These are phyloP conservation scores for Exophiala sp. DNA, from an alignment of 2,329 filamentous ascomycete species.

Conservation along the genomic window DNA sequence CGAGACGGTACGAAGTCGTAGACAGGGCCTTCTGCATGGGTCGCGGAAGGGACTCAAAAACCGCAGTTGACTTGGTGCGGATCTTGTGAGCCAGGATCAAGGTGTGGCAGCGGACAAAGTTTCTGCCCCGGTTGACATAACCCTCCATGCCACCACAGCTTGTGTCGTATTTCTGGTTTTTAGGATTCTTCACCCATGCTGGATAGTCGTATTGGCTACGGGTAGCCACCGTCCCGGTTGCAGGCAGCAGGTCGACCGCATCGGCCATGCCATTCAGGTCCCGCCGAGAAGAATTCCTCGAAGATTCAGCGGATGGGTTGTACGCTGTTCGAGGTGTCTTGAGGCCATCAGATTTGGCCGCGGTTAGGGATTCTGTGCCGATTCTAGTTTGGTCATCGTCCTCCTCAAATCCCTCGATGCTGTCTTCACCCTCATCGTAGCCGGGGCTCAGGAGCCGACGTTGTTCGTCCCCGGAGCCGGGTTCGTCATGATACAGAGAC, in stretches of 20 bases:
- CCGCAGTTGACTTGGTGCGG: slow-evolving; percentile 25
- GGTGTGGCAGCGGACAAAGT: slow-evolving; percentile 22
- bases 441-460: slow-evolving; percentile 22
- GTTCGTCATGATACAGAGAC: slow-evolving; percentile 38
- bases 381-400: slow-evolving; percentile 26
- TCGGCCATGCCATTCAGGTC: slow-evolving; percentile 9
- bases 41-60: slow-evolving; percentile 49
- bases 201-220: slow-evolving; percentile 46
- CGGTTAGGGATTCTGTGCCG: slow-evolving; percentile 24
- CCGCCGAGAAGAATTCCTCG: slow-evolving; percentile 18
- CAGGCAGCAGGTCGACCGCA: slow-evolving; percentile 32
- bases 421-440: slow-evolving; percentile 17
- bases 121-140: slow-evolving; percentile 30
- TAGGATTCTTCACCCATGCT: slow-evolving; percentile 51
- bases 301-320: slow-evolving; percentile 20
- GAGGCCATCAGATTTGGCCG: slow-evolving; percentile 25
- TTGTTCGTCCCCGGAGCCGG: slow-evolving; percentile 33
- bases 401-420: slow-evolving; percentile 23
- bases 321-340: slow-evolving; percentile 25
- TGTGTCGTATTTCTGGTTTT: slow-evolving; percentile 31
- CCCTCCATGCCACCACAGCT: slow-evolving; percentile 30
- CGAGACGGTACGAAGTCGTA: slow-evolving; percentile 37
- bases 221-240: slow-evolving; percentile 45
- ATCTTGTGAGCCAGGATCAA: slow-evolving; percentile 23
- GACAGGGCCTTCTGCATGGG: slow-evolving; percentile 48